These are phyloP conservation scores for Desmodesmus armatus DNA, from an alignment of 139 green algal genomes.

Conservation along the genomic window DNA sequence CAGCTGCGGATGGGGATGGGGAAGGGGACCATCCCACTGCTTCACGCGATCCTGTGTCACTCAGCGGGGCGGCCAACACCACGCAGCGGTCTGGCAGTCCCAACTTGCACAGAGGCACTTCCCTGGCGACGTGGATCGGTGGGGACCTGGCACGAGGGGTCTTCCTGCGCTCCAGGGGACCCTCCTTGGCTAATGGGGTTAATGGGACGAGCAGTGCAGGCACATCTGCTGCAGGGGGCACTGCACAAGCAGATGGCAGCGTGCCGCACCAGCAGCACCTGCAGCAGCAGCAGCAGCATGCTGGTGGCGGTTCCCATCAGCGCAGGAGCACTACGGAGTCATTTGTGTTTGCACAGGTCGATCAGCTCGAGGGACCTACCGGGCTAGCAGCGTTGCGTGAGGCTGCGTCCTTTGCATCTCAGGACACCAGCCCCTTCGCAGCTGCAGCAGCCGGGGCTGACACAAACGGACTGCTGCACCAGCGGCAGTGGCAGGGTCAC, in stretches of 20 bases:
- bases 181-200: too few species aligned
- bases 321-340: background rate
- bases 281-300: slow-evolving; percentile 13
- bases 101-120: background rate
- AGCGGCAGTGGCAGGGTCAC: background rate
- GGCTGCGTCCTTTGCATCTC: too few species aligned
- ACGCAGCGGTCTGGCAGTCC: background rate
- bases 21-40: background rate
- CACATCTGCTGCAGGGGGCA: background rate
- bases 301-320: background rate
- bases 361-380: slow-evolving; percentile 2
- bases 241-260: background rate
- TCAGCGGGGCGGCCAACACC: too few species aligned
- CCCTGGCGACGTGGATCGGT: slow-evolving; percentile 7
- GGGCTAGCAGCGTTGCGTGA: slow-evolving; percentile 2
- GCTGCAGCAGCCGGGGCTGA: background rate
- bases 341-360: background rate
- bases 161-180: too few species aligned
- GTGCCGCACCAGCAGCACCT: background rate
- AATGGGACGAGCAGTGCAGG: background rate
- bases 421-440: background rate
- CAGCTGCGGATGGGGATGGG: background rate
- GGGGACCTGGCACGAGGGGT: too few species aligned
- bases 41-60: too few species aligned
- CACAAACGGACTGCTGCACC: background rate